These are phyloP conservation scores for Nephelium lappaceum DNA, from an alignment of 345 rosid genomes.

Conservation along the genomic window DNA sequence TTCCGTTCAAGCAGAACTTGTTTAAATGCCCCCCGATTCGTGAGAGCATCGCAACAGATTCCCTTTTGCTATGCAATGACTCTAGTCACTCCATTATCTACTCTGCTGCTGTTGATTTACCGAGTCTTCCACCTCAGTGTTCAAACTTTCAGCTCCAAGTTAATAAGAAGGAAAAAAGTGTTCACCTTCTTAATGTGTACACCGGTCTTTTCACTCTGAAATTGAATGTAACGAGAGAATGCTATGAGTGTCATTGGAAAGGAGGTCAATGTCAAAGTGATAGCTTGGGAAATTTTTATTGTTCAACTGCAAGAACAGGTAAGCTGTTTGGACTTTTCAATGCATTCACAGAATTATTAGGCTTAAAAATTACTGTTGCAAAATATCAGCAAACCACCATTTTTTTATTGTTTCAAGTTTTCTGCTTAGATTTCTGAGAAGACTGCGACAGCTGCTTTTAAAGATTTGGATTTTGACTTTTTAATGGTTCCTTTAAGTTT, in stretches of 20 bases:
- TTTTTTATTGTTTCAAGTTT: neutral
- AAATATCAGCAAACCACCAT: no score
- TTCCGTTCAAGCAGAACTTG: neutral
- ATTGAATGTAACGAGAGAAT: neutral
- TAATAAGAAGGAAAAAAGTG: neutral
- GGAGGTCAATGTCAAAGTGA: slow-evolving; percentile 14
- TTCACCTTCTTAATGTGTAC: neutral
- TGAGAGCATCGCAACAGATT: no score
- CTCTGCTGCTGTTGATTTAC: neutral
- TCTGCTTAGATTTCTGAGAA: no score
- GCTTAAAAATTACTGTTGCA: no score
- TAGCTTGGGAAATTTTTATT: neutral
- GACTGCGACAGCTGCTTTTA: no score
- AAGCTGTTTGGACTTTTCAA: no score
- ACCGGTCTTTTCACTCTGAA: slow-evolving; percentile 28
- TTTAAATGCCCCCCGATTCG: slow-evolving; percentile 36
- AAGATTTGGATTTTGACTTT: no score
- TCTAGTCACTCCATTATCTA: neutral
- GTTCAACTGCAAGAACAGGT: neutral
- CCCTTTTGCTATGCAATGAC: neutral
- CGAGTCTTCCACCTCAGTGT: slow-evolving; percentile 24
- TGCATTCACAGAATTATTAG: no score
- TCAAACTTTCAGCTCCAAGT: slow-evolving; percentile 9
- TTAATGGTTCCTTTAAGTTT: no score
- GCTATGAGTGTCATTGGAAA: slow-evolving; percentile 9